Conservation (phyloP, 2,329 filamentous ascomycete genomes). For the Paecilomyces variotii region DNA sequence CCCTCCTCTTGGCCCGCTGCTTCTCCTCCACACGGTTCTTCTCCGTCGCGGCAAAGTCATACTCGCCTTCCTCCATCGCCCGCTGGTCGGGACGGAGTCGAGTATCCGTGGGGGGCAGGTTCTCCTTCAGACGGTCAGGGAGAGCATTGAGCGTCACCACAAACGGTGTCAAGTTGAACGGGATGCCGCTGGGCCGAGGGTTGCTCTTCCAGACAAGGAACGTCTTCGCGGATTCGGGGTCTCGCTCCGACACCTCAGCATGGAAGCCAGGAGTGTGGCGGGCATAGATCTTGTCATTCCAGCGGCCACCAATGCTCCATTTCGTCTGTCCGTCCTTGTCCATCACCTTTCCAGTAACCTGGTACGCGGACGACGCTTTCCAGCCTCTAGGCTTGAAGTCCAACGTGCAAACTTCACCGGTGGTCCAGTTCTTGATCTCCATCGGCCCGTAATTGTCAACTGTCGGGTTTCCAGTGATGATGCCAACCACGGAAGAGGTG, state of each 20-base stretch:
- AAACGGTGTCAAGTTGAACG: conserved; percentile 96
- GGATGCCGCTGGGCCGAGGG: conserved; percentile 69
- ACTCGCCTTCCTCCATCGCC: conserved; percentile 98
- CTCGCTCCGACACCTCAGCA: conserved; percentile 46
- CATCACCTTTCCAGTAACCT: conserved; percentile 77
- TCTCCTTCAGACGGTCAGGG: conserved; percentile 67
- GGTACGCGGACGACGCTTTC: conserved; percentile 88
- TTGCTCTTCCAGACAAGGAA: conserved; percentile 93
- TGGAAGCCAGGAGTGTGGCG: conserved; percentile 88
- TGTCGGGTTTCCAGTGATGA: conserved; percentile 90
- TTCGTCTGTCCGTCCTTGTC: conserved; percentile 71
- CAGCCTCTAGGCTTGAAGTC: conserved; percentile 95
- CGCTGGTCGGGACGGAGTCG: conserved; percentile 88
- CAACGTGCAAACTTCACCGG: conserved; percentile 77
- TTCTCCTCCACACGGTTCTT: conserved; percentile 93
- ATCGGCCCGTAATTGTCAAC: conserved; percentile 98
- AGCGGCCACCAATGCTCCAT: conserved; percentile 85
- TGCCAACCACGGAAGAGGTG: conserved; percentile 93
- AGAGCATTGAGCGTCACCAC: conserved; percentile 90
- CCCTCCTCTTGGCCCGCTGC: conserved; percentile 67
- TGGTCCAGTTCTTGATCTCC: conserved; percentile 97
- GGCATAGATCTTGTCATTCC: conserved; percentile 97
- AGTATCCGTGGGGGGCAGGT: conserved; percentile 86
- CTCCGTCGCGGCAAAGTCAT: conserved; percentile 84
- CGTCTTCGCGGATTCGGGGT: conserved; percentile 58